Conservation (phyloP, 169 alveolate genomes). For the Perkinsus olseni region DNA sequence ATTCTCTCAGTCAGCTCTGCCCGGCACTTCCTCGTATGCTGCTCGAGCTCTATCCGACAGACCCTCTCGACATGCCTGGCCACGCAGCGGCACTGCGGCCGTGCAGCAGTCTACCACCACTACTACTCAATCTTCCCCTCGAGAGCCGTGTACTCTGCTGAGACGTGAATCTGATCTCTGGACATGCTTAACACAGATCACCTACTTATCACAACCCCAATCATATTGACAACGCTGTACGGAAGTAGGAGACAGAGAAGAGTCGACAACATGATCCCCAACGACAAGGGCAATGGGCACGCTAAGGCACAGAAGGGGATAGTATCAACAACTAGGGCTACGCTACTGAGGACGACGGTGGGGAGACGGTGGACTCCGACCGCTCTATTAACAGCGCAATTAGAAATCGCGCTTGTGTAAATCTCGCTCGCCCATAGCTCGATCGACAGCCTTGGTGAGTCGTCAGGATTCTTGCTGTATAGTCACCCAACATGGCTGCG, state of each 20-base stretch:
- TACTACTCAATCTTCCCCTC: not conserved
- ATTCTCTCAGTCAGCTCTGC: not conserved
- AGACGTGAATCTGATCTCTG: not conserved
- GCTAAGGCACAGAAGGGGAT: no score
- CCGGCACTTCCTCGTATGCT: not conserved
- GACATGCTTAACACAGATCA: not conserved
- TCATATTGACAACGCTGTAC: not conserved
- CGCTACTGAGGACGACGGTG: no score
- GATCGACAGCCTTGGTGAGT: not conserved
- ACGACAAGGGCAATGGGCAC: not conserved
- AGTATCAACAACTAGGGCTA: no score
- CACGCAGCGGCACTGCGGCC: not conserved
- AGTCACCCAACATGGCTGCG: slow-evolving; percentile 38
- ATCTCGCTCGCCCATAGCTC: slow-evolving; percentile 5
- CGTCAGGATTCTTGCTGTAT: not conserved
- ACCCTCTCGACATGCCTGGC: not conserved
- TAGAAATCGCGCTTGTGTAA: not conserved
- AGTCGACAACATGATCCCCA: no score
- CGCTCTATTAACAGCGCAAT: not conserved
- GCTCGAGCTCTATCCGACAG: not conserved
- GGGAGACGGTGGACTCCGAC: no score
- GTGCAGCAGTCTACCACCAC: not conserved
- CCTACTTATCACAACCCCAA: not conserved
- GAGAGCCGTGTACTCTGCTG: not conserved
- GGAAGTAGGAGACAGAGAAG: no score